Evolutionary conservation across 129 eudicot genomes (phyloP).

Genomic region (Sambucus nigra): DNA sequence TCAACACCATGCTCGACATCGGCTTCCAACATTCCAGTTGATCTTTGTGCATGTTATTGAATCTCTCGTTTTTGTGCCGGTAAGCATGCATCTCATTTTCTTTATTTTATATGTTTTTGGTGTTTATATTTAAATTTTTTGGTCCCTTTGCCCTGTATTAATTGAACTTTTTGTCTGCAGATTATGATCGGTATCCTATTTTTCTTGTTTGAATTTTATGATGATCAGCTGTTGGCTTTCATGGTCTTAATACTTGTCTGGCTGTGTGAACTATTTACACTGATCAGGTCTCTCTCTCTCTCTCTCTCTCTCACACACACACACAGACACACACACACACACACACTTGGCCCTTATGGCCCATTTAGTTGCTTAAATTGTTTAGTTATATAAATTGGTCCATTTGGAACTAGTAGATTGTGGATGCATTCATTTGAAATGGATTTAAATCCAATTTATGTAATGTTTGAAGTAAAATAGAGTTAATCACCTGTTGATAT

Average conservation of each 20-base stretch:
- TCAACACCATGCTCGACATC: conserved; percentile 98
- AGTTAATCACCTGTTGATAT: too few relatives aligned
- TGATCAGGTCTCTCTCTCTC: conserved; percentile 67
- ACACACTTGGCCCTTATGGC: too few relatives aligned
- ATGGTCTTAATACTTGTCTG: conserved; percentile 98
- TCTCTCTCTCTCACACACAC: conserved; percentile 4
- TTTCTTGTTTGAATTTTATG: conserved; percentile 93
- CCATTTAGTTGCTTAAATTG: too few relatives aligned
- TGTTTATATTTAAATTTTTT: neutral
- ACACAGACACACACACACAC: conserved; percentile 8
- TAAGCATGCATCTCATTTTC: conserved; percentile 26
- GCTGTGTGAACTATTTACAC: conserved; percentile 98
- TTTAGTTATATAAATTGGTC: too few relatives aligned
- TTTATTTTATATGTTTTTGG: neutral
- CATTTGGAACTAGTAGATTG: too few relatives aligned
- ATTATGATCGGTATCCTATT: conserved; percentile 97
- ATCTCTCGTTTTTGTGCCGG: conserved; percentile 98
- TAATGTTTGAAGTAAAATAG: too few relatives aligned
- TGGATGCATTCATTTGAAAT: too few relatives aligned
- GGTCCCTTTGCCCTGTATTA: neutral
- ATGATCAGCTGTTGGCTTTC: conserved; percentile 95
- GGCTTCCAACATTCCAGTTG: conserved; percentile 98
- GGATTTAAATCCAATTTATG: too few relatives aligned
- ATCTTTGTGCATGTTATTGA: conserved; percentile 97
- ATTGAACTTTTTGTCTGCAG: conserved; percentile 32